phyloP scores from a whole-genome alignment of 345 rosid genomes.

The Sapria himalayana region DNA sequence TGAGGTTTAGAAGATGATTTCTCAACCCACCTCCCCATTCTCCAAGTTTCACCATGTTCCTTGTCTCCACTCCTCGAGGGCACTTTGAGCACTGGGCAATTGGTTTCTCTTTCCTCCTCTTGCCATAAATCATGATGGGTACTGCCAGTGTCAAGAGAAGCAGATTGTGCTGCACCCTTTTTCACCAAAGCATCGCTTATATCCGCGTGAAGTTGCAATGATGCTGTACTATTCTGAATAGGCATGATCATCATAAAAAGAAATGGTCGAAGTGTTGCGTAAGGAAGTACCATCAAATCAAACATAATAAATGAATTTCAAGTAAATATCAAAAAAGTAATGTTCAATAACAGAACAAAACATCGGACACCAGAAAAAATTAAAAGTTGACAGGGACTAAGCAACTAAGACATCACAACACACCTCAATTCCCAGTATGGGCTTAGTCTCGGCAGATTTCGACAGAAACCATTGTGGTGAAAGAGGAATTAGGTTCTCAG shows the following conservation, averaged over 20 bases:
- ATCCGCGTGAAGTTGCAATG: conserved; percentile 22
- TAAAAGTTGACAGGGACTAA: no score
- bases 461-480: conserved; percentile 98
- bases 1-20: conserved; percentile 38
- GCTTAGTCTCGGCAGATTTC: conserved; percentile 63
- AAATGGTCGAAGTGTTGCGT: background rate
- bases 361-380: background rate
- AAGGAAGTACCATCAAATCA: background rate
- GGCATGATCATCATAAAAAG: background rate
- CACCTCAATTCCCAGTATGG: conserved; percentile 59
- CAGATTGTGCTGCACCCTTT: conserved; percentile 69
- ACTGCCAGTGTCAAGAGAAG: conserved; percentile 56
- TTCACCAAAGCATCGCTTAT: conserved; percentile 40
- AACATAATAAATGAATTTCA: background rate
- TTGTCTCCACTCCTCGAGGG: conserved; percentile 74
- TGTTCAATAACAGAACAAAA: background rate
- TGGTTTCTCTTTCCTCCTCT: conserved; percentile 87
- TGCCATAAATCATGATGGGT: conserved; percentile 81
- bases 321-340: conserved; percentile 3
- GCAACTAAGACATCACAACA: conserved; percentile 10
- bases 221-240: background rate
- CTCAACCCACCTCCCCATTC: conserved; percentile 58
- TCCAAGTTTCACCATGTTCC: conserved; percentile 48
- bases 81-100: conserved; percentile 40
- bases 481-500: conserved; percentile 70